phyloP scores from a whole-genome alignment of 2,329 filamentous ascomycete genomes.

The Hymenoscyphus linearis region DNA sequence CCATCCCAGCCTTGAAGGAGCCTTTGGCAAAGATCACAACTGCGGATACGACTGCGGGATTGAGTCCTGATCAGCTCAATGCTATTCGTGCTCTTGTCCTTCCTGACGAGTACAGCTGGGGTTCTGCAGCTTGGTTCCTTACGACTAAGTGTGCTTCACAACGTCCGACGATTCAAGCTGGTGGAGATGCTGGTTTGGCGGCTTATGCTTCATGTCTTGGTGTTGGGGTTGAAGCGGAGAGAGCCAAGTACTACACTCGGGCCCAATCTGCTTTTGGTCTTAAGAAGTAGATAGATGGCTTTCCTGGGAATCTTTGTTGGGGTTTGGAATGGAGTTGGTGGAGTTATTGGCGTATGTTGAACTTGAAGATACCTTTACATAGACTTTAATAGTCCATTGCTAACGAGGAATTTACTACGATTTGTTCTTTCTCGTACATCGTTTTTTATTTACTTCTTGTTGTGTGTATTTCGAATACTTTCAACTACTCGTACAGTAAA shows the following conservation, averaged over 20 bases:
- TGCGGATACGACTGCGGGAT: slow-evolving; percentile 25
- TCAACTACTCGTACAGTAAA: too few relatives aligned
- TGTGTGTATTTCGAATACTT: too few relatives aligned
- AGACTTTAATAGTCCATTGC: too few relatives aligned
- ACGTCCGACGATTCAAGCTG: slow-evolving; percentile 36
- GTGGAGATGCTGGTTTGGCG: slow-evolving; percentile 44
- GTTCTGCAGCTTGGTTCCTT: slow-evolving; percentile 56
- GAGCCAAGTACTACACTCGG: slow-evolving; percentile 44
- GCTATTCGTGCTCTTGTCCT: slow-evolving; percentile 46
- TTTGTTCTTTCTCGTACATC: too few relatives aligned
- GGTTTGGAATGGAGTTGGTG: too few relatives aligned
- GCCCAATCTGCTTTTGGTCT: slow-evolving; percentile 39
- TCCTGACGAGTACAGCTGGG: slow-evolving; percentile 48
- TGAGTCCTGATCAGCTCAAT: slow-evolving; percentile 35
- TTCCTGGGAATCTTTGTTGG: too few relatives aligned
- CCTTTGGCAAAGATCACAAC: slow-evolving; percentile 30
- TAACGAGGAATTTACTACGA: too few relatives aligned
- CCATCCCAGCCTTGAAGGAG: slow-evolving; percentile 39
- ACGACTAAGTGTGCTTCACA: slow-evolving; percentile 44
- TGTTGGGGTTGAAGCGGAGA: slow-evolving; percentile 40
- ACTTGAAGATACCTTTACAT: too few relatives aligned
- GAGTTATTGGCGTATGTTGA: too few relatives aligned
- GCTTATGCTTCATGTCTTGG: slow-evolving; percentile 51
- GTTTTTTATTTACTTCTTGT: too few relatives aligned
- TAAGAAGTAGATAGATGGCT: not conserved